Evolutionary conservation across 1,284 basidiomycete species (phyloP).

Genomic region (Sanghuangporus weigelae): DNA sequence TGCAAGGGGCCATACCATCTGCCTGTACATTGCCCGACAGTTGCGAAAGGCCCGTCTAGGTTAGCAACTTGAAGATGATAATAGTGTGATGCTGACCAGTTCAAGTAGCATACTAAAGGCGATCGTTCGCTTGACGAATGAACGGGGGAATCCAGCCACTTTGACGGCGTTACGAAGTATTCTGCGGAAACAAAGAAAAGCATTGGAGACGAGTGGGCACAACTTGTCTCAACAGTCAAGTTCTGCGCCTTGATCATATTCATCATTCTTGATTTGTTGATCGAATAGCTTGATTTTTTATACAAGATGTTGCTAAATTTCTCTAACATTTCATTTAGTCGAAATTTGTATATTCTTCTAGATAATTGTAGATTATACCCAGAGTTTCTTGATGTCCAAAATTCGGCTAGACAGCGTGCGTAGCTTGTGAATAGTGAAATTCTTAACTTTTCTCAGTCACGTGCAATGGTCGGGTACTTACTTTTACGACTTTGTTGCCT

Average conservation of each 20-base stretch:
- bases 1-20: conserved; percentile 43
- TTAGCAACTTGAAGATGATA: conserved; percentile 23
- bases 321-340: too few species aligned
- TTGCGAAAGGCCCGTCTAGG: conserved; percentile 46
- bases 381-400: too few species aligned
- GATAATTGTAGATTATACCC: too few species aligned
- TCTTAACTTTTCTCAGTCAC: too few species aligned
- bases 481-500: neutral
- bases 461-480: too few species aligned
- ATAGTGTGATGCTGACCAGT: neutral
- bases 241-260: neutral
- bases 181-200: conserved; percentile 38
- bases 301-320: too few species aligned
- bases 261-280: neutral
- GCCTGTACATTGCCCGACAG: conserved; percentile 47
- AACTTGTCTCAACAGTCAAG: neutral
- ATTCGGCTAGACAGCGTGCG: too few species aligned
- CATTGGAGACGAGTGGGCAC: conserved; percentile 5
- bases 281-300: too few species aligned
- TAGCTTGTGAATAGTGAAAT: too few species aligned
- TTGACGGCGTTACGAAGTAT: conserved; percentile 40
- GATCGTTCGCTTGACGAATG: conserved; percentile 43
- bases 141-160: conserved; percentile 32
- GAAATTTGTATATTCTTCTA: too few species aligned
- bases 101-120: conserved; percentile 38